Conservation (phyloP, 352 stramenopile genomes). For the Phytophthora ramorum region DNA sequence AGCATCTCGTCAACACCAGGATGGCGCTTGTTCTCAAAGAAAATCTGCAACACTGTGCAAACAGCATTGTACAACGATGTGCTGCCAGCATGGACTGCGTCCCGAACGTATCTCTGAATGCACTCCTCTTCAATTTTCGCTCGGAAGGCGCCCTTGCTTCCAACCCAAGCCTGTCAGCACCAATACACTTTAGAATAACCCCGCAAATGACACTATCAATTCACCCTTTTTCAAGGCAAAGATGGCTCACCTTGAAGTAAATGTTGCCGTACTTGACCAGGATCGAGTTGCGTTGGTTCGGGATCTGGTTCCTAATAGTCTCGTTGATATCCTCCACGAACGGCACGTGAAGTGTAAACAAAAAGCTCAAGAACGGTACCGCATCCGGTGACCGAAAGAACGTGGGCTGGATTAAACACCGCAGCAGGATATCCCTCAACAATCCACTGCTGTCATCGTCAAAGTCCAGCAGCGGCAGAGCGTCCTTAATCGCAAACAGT, state of each 20-base stretch:
- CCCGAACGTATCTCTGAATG: slow-evolving; percentile 81
- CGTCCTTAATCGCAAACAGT: slow-evolving; percentile 80
- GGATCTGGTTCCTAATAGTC: slow-evolving; percentile 89
- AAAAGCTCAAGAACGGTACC: slow-evolving; percentile 82
- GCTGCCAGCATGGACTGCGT: slow-evolving; percentile 76
- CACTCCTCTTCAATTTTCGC: slow-evolving; percentile 86
- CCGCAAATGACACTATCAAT: not conserved
- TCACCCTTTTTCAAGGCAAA: not conserved
- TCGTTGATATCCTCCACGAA: slow-evolving; percentile 90
- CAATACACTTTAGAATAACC: not conserved
- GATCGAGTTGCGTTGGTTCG: slow-evolving; percentile 84
- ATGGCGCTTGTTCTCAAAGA: slow-evolving; percentile 89
- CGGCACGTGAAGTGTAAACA: slow-evolving; percentile 87
- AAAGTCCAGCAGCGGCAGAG: slow-evolving; percentile 82
- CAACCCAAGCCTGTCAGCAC: slow-evolving; percentile 64
- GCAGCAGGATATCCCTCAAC: slow-evolving; percentile 84
- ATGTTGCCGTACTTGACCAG: slow-evolving; percentile 82
- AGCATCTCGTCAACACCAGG: slow-evolving; percentile 86
- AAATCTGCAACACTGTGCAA: slow-evolving; percentile 77
- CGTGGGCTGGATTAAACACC: slow-evolving; percentile 87
- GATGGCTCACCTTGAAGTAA: slow-evolving; percentile 73
- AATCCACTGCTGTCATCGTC: slow-evolving; percentile 82
- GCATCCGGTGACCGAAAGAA: slow-evolving; percentile 88
- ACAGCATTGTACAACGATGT: slow-evolving; percentile 73
- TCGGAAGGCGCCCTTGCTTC: slow-evolving; percentile 53